These are phyloP conservation scores for Cyclocybe cylindracea DNA, from an alignment of 768 basidiomycete genomes.

Conservation along the genomic window DNA sequence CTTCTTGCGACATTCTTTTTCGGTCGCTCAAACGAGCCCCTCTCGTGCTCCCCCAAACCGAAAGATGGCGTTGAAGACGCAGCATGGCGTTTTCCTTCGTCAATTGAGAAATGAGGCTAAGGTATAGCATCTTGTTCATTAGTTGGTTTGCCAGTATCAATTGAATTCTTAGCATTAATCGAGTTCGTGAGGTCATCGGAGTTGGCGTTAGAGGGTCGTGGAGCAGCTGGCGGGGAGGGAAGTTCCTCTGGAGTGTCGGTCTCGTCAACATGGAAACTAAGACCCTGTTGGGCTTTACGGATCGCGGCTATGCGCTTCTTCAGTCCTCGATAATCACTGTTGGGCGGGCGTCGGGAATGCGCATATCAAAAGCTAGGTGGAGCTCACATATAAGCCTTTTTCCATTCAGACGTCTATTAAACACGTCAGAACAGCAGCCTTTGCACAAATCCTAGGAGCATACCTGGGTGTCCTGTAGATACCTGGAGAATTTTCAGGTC, in stretches of 20 bases:
- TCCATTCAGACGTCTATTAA: conserved; percentile 72
- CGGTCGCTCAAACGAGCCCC: not conserved
- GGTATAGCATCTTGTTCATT: not conserved
- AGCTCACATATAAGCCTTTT: conserved; percentile 56
- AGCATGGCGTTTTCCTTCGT: not conserved
- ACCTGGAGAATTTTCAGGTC: conserved; percentile 35
- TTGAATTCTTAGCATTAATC: not conserved
- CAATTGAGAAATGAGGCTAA: too few species aligned
- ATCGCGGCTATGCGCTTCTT: conserved; percentile 68
- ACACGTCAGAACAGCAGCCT: conserved; percentile 3
- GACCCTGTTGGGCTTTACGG: conserved; percentile 33
- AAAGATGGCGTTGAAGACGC: not conserved
- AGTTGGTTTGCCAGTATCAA: not conserved
- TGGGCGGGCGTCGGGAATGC: not conserved
- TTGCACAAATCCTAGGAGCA: not conserved
- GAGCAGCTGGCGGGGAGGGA: too few species aligned
- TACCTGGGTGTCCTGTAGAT: conserved; percentile 72
- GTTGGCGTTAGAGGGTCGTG: too few species aligned
- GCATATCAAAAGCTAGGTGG: not conserved
- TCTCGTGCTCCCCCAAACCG: not conserved
- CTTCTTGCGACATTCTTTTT: too few species aligned
- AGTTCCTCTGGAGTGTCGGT: too few species aligned
- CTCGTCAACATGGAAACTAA: conserved; percentile 16
- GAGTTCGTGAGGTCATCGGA: not conserved
- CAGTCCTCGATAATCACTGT: conserved; percentile 59